Evolutionary conservation across 2,329 filamentous ascomycete genomes (phyloP).

Genomic region (Zymoseptoria pseudotritici): DNA sequence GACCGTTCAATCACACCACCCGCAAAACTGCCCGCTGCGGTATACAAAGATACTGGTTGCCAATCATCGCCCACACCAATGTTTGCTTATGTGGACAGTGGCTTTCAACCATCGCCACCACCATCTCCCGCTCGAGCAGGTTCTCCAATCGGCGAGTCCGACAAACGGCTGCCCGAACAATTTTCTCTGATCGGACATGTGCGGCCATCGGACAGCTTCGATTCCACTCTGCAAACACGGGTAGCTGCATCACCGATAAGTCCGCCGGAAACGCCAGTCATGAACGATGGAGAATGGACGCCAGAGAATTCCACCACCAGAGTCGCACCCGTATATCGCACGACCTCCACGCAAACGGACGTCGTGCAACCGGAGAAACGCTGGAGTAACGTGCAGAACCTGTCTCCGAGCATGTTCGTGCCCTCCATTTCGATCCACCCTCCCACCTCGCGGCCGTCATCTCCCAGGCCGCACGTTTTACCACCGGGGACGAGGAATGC

Average conservation of each 20-base stretch:
- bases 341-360: constrained; percentile 30
- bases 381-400: constrained; percentile 21
- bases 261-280: constrained; percentile 58
- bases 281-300: constrained; percentile 19
- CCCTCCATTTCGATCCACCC: constrained; percentile 90
- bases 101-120: constrained; percentile 76
- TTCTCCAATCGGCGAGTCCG: not conserved
- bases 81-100: constrained; percentile 61
- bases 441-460: constrained; percentile 73
- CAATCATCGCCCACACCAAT: constrained; percentile 18
- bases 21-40: constrained; percentile 2
- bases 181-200: not conserved
- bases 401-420: constrained; percentile 25
- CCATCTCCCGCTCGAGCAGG: constrained; percentile 56
- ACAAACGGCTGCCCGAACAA: constrained; percentile 5
- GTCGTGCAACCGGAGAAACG: constrained; percentile 19
- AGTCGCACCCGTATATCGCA: constrained; percentile 21
- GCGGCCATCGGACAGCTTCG: not conserved
- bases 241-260: constrained; percentile 43
- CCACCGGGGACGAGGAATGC: constrained; percentile 75
- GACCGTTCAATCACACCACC: constrained; percentile 17
- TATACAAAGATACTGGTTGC: not conserved
- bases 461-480: constrained; percentile 67
- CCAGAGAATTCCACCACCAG: constrained; percentile 13
- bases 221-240: constrained; percentile 2